phyloP scores from a whole-genome alignment of 2,329 filamentous ascomycete genomes.

The Aspergillus sp. region DNA sequence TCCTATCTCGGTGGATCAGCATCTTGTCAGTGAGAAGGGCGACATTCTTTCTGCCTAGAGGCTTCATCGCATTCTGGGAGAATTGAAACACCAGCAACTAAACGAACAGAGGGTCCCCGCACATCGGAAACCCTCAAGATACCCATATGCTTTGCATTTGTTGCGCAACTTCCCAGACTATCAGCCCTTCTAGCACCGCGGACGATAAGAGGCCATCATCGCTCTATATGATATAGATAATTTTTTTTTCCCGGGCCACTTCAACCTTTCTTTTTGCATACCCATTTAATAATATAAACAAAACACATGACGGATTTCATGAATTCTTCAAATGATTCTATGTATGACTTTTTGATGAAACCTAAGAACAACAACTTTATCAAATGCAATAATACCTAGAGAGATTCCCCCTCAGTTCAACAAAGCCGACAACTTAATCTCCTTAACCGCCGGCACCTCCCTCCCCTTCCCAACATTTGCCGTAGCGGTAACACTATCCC shows the following conservation, averaged over 20 bases:
- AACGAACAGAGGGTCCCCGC: not conserved
- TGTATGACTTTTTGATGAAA: constrained; percentile 3
- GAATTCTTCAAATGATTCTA: not conserved
- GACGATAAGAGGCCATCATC: not conserved
- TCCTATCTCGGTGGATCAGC: constrained; percentile 75
- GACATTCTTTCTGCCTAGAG: constrained; percentile 39
- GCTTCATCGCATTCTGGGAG: not conserved
- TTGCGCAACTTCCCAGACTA: not conserved
- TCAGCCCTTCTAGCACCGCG: not conserved
- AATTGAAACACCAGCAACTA: not conserved
- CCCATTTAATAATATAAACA: not conserved
- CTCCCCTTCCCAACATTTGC: constrained; percentile 37
- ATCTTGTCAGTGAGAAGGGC: constrained; percentile 70
- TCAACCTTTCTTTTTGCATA: not conserved
- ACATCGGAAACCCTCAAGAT: constrained; percentile 5
- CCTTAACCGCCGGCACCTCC: constrained; percentile 56
- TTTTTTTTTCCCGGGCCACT: not conserved
- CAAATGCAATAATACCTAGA: not conserved
- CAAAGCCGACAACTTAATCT: constrained; percentile 43
- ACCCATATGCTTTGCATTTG: constrained; percentile 1
- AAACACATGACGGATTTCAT: not conserved
- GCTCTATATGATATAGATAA: not conserved
- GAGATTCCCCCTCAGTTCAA: constrained; percentile 27
- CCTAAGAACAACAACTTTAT: not conserved
- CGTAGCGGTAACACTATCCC: constrained; percentile 43